Conservation (phyloP, 805 yeast species). For the Saccharomycopsis fermentans region DNA sequence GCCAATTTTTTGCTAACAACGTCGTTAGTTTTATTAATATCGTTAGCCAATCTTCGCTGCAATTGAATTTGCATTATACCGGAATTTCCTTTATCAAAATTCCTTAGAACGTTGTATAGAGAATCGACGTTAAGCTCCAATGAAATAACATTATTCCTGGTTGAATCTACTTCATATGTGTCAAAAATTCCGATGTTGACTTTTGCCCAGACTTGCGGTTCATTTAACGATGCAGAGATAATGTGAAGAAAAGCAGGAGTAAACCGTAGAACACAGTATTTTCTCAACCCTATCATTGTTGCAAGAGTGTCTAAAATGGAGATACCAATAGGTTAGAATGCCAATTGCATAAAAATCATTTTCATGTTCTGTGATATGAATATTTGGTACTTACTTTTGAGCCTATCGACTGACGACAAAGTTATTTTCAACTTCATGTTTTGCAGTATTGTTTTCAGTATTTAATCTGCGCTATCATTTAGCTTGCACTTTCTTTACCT, state of each 20-base stretch:
- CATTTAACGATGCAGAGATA: slow-evolving; percentile 41
- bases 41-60: slow-evolving; percentile 30
- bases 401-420: slow-evolving; percentile 23
- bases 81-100: slow-evolving; percentile 43
- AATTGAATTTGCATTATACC: slow-evolving; percentile 42
- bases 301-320: slow-evolving; percentile 31
- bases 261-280: slow-evolving; percentile 47
- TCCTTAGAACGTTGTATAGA: slow-evolving; percentile 44
- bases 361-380: background rate
- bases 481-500: too few relatives aligned
- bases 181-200: slow-evolving; percentile 38
- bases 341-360: background rate
- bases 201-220: slow-evolving; percentile 64
- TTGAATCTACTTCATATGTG: slow-evolving; percentile 40
- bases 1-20: slow-evolving; percentile 31
- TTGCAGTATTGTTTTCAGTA: background rate
- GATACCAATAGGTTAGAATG: background rate
- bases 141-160: slow-evolving; percentile 43
- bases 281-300: slow-evolving; percentile 43
- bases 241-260: slow-evolving; percentile 39
- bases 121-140: slow-evolving; percentile 57
- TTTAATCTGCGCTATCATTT: background rate
- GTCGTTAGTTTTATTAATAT: slow-evolving; percentile 19
- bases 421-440: slow-evolving; percentile 26
- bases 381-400: slow-evolving; percentile 21